A percentile compares a stretch with the other conserved stretches of the same genome.
These are phyloP conservation scores for Emydomyces testavorans DNA, from an alignment of 2,329 filamentous ascomycete species.

Conservation along the genomic window DNA sequence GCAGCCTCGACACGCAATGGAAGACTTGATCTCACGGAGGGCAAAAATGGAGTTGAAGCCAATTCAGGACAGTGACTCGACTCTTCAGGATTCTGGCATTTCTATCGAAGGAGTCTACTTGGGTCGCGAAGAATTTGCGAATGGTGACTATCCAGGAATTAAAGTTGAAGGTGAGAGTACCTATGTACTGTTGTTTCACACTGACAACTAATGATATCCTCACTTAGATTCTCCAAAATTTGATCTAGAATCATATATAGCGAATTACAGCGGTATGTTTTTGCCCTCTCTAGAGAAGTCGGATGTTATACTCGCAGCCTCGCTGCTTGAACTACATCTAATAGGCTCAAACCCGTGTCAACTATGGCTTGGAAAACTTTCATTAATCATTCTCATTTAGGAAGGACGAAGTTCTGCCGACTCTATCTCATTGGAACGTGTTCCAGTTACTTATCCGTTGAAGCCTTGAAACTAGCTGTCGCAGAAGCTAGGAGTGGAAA, in stretches of 20 bases:
- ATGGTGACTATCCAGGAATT: no score
- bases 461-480: constrained; percentile 70
- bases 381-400: constrained; percentile 37
- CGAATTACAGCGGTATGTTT: constrained; percentile 69
- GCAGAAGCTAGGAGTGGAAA: constrained; percentile 62
- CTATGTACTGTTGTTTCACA: no score
- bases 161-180: no score
- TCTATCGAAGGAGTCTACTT: no score
- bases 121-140: no score
- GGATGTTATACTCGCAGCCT: neutral
- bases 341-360: constrained; percentile 11
- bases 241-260: constrained; percentile 80
- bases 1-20: no score
- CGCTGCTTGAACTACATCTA: neutral
- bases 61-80: no score
- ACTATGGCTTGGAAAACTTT: neutral
- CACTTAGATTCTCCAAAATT: constrained; percentile 65
- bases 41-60: no score
- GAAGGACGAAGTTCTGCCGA: constrained; percentile 68
- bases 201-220: no score
- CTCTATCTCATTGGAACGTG: constrained; percentile 69
- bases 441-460: constrained; percentile 62
- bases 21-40: no score
- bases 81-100: no score
- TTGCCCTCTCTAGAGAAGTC: neutral